phyloP scores from a whole-genome alignment of 495 filamentous ascomycete species.

The Lophiotrema nucula region DNA sequence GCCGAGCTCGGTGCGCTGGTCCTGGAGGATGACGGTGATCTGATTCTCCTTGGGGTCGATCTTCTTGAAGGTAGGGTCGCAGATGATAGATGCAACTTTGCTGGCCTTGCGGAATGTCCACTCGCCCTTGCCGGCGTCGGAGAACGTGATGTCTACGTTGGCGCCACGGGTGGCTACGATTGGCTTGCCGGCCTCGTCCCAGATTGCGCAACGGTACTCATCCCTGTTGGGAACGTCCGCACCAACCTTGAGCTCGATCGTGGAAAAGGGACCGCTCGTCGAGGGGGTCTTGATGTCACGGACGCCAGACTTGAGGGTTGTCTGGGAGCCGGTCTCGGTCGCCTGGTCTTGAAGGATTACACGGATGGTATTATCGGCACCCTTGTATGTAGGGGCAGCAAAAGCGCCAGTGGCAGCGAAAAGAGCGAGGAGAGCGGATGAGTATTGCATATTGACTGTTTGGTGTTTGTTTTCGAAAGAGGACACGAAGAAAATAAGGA shows the following conservation, averaged over 20 bases:
- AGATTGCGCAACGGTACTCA: not conserved
- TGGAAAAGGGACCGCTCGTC: not conserved
- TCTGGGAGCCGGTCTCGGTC: not conserved
- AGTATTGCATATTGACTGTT: not conserved
- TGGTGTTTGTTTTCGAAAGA: not conserved
- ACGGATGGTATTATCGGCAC: not conserved
- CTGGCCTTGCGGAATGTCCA: not conserved
- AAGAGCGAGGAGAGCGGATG: not conserved
- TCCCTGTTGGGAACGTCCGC: not conserved
- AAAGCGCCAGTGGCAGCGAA: not conserved
- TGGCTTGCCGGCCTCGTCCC: not conserved
- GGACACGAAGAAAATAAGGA: not conserved
- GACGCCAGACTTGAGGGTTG: not conserved
- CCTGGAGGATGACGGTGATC: not conserved
- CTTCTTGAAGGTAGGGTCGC: not conserved
- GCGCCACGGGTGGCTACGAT: not conserved
- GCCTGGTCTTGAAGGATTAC: not conserved
- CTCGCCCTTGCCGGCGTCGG: not conserved
- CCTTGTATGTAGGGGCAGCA: not conserved
- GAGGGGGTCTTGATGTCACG: not conserved
- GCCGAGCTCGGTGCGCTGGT: not conserved
- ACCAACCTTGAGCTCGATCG: not conserved
- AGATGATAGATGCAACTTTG: not conserved
- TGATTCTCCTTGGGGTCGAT: not conserved
- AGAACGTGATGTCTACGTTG: not conserved